These are phyloP conservation scores for Delitschia confertaspora DNA, from an alignment of 495 filamentous ascomycete genomes.

Conservation along the genomic window DNA sequence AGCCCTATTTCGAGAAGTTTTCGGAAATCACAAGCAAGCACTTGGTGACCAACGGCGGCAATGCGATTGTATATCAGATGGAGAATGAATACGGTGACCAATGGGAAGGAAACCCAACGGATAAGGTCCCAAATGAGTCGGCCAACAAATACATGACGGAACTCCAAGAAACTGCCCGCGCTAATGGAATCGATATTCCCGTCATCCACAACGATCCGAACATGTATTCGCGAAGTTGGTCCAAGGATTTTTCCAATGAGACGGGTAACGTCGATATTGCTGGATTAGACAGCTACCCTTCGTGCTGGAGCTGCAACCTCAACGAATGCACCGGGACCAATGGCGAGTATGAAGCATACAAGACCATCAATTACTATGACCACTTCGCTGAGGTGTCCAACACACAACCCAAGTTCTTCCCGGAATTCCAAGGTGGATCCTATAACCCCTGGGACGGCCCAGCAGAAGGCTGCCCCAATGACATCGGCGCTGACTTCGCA, in stretches of 20 bases:
- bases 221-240: conserved; percentile 39
- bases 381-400: conserved; percentile 42
- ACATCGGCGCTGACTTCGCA: conserved; percentile 44
- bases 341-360: conserved; percentile 46
- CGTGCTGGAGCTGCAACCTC: conserved; percentile 53
- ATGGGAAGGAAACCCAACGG: conserved; percentile 38
- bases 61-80: conserved; percentile 48
- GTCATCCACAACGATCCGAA: conserved; percentile 47
- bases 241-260: conserved; percentile 40
- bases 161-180: conserved; percentile 41
- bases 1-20: conserved; percentile 44
- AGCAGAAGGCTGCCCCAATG: conserved; percentile 41
- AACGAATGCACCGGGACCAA: conserved; percentile 47
- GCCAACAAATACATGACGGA: conserved; percentile 50
- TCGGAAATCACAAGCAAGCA: conserved; percentile 43
- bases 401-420: conserved; percentile 49
- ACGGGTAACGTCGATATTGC: conserved; percentile 51
- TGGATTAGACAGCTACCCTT: conserved; percentile 52
- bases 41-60: conserved; percentile 50
- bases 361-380: conserved; percentile 40
- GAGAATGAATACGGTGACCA: conserved; percentile 57
- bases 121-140: conserved; percentile 40
- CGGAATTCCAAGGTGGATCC: conserved; percentile 56
- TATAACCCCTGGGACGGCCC: conserved; percentile 56
- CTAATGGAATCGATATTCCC: conserved; percentile 48